Conservation (phyloP, 2,329 filamentous ascomycete species). For the Neofusicoccum sp. region DNA sequence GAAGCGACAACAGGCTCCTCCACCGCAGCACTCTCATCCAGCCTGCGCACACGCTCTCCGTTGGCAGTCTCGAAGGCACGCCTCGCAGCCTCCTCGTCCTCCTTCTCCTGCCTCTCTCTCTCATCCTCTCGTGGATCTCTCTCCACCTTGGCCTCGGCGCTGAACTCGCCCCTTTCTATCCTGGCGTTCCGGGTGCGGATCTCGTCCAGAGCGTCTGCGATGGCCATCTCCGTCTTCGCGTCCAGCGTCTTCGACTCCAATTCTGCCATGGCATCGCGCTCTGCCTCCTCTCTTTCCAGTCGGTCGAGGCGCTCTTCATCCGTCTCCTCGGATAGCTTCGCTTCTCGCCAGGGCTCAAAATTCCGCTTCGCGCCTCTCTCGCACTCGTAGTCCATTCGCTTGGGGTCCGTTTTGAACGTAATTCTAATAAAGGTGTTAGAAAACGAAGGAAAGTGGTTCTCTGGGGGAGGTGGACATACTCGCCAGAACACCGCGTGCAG, state of each 20-base stretch:
- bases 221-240: slow-evolving; percentile 91
- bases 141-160: slow-evolving; percentile 58
- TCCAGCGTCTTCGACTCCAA: slow-evolving; percentile 91
- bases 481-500: slow-evolving; percentile 79
- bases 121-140: slow-evolving; percentile 54
- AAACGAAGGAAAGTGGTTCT: too few species aligned
- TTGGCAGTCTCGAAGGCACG: slow-evolving; percentile 63
- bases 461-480: too few species aligned
- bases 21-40: slow-evolving; percentile 29
- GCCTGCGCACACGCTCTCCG: slow-evolving; percentile 19
- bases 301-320: slow-evolving; percentile 84
- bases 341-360: slow-evolving; percentile 84
- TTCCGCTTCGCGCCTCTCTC: slow-evolving; percentile 85
- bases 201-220: slow-evolving; percentile 93
- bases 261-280: slow-evolving; percentile 91
- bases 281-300: slow-evolving; percentile 74
- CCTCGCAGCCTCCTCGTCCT: slow-evolving; percentile 79
- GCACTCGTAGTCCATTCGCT: slow-evolving; percentile 82
- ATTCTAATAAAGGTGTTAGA: too few species aligned
- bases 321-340: slow-evolving; percentile 68
- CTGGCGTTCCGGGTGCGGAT: slow-evolving; percentile 89
- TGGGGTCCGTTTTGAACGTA: slow-evolving; percentile 90
- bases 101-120: slow-evolving; percentile 66
- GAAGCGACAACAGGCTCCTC: slow-evolving; percentile 32
- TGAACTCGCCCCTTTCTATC: slow-evolving; percentile 70